Percentiles rank a stretch among this genome's conserved stretches.
phyloP scores from a whole-genome alignment of 192 early-diverging fungal species.

The Coemansia sp. region DNA sequence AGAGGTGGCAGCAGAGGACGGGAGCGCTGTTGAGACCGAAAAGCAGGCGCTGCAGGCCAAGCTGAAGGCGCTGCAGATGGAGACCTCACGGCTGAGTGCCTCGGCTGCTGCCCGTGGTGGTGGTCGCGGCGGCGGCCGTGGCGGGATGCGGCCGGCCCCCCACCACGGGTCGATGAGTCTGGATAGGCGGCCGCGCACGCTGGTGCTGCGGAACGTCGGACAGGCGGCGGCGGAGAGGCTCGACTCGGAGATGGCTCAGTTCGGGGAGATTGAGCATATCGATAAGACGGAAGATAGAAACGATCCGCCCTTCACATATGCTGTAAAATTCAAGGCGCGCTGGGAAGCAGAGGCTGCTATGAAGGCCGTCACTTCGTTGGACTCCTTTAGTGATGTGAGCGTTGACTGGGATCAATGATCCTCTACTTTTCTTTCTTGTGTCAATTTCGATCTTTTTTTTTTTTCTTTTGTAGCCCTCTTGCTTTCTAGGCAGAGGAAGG shows the following conservation, averaged over 20 bases:
- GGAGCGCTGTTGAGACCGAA: constrained; percentile 10
- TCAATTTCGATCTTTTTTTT: constrained; percentile 5
- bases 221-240: constrained; percentile 31
- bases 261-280: constrained; percentile 38
- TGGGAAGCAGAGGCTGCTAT: constrained; percentile 48
- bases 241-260: constrained; percentile 40
- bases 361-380: constrained; percentile 22
- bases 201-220: constrained; percentile 34
- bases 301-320: constrained; percentile 32
- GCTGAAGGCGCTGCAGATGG: constrained; percentile 26
- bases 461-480: too few species aligned
- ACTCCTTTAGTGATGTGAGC: constrained; percentile 23
- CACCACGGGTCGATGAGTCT: constrained; percentile 34
- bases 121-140: constrained; percentile 1
- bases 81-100: constrained; percentile 30
- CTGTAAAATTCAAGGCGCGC: constrained; percentile 34
- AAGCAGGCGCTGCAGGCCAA: constrained; percentile 37
- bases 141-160: background rate
- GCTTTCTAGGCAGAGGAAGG: background rate
- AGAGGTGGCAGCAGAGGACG: background rate
- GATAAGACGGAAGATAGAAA: constrained; percentile 18
- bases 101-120: background rate
- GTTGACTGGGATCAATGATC: constrained; percentile 34
- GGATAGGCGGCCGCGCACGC: constrained; percentile 40
- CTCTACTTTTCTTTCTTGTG: background rate